A percentile compares a stretch with the other conserved stretches of the same genome.
Evolutionary conservation across 2,329 filamentous ascomycete species (phyloP).

Genomic region (Pseudopithomyces maydicus): DNA sequence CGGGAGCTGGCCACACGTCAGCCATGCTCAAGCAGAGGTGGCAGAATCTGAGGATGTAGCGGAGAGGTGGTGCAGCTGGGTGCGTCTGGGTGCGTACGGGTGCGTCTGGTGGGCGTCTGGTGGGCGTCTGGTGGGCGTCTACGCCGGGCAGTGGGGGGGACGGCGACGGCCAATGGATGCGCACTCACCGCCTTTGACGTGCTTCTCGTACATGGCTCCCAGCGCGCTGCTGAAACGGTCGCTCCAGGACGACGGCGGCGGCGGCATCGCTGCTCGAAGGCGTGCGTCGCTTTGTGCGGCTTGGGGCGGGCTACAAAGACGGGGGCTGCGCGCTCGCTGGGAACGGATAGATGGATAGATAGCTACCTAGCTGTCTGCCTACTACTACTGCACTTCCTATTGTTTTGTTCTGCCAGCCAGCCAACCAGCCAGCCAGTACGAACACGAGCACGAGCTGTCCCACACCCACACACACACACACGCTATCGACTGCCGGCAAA

Average conservation of each 20-base stretch:
- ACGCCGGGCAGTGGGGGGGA: not conserved
- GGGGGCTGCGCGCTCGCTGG: no score
- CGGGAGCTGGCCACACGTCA: slow-evolving; percentile 41
- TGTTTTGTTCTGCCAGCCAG: not conserved
- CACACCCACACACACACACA: slow-evolving; percentile 9
- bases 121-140: slow-evolving; percentile 35
- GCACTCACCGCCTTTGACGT: slow-evolving; percentile 45
- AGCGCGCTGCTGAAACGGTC: slow-evolving; percentile 40
- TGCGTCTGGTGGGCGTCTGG: slow-evolving; percentile 35
- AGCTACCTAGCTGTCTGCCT: no score
- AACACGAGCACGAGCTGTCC: slow-evolving; percentile 1
- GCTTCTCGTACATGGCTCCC: slow-evolving; percentile 33
- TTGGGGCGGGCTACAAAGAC: not conserved
- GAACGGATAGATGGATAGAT: no score
- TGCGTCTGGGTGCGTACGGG: no score
- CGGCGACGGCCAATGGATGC: slow-evolving; percentile 37
- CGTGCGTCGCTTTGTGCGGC: no score
- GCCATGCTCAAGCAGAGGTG: slow-evolving; percentile 25
- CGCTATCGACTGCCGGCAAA: not conserved
- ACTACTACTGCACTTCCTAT: not conserved
- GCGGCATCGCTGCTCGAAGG: slow-evolving; percentile 32
- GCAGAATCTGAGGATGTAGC: slow-evolving; percentile 14
- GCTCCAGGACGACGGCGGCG: slow-evolving; percentile 35
- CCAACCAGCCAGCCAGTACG: no score
- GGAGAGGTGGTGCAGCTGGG: slow-evolving; percentile 22